Evolutionary conservation across 2,329 filamentous ascomycete species (phyloP).

Genomic region (Aspergillus tamarii): DNA sequence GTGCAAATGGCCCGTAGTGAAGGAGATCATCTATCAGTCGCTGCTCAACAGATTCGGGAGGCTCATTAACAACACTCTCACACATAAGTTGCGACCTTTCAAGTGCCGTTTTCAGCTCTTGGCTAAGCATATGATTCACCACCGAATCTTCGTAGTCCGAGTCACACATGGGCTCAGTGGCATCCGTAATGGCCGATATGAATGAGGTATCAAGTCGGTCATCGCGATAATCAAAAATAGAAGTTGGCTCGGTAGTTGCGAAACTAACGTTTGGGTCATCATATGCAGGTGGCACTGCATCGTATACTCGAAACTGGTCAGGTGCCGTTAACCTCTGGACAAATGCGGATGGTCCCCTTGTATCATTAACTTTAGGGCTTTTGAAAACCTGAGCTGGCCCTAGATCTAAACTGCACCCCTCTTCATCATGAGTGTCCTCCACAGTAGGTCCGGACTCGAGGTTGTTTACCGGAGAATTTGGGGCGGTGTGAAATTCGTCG

Average conservation of each 20-base stretch:
- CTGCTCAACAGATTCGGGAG: constrained; percentile 19
- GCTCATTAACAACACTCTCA: constrained; percentile 8
- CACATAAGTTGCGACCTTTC: constrained; percentile 1
- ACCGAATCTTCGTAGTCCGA: constrained; percentile 33
- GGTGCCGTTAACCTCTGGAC: constrained; percentile 25
- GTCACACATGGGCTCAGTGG: constrained; percentile 30
- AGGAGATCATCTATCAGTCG: constrained; percentile 34
- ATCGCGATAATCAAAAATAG: constrained; percentile 19
- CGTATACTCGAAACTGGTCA: constrained; percentile 22
- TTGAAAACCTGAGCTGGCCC: constrained; percentile 11
- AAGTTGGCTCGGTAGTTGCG: constrained; percentile 23
- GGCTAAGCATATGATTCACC: constrained; percentile 25
- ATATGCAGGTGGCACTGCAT: constrained; percentile 16
- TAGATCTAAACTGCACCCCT: background rate
- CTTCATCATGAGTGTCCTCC: constrained; percentile 3
- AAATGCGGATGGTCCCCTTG: constrained; percentile 16
- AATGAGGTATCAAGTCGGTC: constrained; percentile 30
- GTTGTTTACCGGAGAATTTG: constrained; percentile 32
- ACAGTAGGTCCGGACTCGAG: background rate
- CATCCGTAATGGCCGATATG: constrained; percentile 27
- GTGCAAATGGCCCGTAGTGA: constrained; percentile 41
- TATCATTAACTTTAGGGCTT: background rate
- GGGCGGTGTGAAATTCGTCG: constrained; percentile 34
- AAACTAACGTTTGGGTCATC: constrained; percentile 27
- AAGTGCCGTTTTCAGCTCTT: constrained; percentile 19